phyloP scores from a whole-genome alignment of 2,329 filamentous ascomycete genomes.

The Lachnellula hyalina region DNA sequence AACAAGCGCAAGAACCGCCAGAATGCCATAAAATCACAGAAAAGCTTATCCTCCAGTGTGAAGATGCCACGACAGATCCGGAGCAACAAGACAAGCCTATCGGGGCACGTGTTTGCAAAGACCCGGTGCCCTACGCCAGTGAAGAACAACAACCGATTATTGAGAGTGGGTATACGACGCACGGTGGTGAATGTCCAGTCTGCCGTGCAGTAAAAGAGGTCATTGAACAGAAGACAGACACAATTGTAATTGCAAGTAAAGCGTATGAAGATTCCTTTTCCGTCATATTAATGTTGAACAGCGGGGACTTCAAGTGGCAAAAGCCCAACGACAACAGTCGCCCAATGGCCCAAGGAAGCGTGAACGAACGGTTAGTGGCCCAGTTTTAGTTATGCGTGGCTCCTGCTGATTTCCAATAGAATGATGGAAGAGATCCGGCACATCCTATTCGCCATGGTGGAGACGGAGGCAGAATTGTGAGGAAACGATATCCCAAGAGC shows the following conservation, averaged over 20 bases:
- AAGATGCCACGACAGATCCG: too few species aligned
- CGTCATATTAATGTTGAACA: too few species aligned
- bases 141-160: background rate
- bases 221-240: background rate
- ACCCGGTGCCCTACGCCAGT: background rate
- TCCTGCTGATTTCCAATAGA: background rate
- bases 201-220: background rate
- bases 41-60: too few species aligned
- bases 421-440: background rate
- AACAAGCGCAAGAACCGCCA: too few species aligned
- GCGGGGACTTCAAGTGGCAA: too few species aligned
- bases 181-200: background rate
- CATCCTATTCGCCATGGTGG: background rate
- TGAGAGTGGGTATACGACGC: background rate
- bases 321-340: too few species aligned
- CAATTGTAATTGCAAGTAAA: background rate
- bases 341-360: too few species aligned
- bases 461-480: background rate
- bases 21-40: too few species aligned
- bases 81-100: too few species aligned
- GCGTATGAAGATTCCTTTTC: background rate
- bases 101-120: too few species aligned
- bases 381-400: too few species aligned
- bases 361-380: too few species aligned
- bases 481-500: background rate